phyloP scores from a whole-genome alignment of 768 basidiomycete genomes.

The Termitomyces sp. region DNA sequence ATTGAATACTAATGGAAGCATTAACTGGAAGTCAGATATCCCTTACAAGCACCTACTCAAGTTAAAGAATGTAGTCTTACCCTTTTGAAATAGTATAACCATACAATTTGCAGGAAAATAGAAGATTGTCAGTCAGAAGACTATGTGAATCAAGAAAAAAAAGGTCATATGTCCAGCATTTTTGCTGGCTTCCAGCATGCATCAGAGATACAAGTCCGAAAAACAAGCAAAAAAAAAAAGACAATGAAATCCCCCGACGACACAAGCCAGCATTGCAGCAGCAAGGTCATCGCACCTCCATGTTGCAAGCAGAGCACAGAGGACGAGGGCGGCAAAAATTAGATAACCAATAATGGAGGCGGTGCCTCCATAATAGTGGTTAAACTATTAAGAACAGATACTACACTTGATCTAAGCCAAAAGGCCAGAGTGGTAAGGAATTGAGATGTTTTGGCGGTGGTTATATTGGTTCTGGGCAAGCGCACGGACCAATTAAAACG shows the following conservation, averaged over 20 bases:
- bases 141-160: too few relatives aligned
- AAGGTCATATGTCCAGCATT: neutral
- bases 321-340: constrained; percentile 47
- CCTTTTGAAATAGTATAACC: too few relatives aligned
- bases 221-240: constrained; percentile 19
- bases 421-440: constrained; percentile 82
- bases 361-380: constrained; percentile 55
- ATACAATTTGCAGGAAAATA: too few relatives aligned
- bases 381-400: constrained; percentile 92
- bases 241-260: constrained; percentile 48
- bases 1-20: constrained; percentile 41
- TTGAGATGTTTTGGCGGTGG: neutral
- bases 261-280: constrained; percentile 50
- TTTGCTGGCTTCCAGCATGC: constrained; percentile 10
- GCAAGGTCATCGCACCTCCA: constrained; percentile 48
- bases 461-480: constrained; percentile 3
- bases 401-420: constrained; percentile 98
- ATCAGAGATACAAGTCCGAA: constrained; percentile 4
- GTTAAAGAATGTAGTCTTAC: neutral
- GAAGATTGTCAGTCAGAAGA: too few relatives aligned
- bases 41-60: constrained; percentile 47
- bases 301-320: constrained; percentile 57
- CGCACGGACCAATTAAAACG: constrained; percentile 9
- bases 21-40: constrained; percentile 50
- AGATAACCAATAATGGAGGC: constrained; percentile 51